These are phyloP conservation scores for Penicillium odoratum DNA, from an alignment of 495 filamentous ascomycete species.

Conservation along the genomic window DNA sequence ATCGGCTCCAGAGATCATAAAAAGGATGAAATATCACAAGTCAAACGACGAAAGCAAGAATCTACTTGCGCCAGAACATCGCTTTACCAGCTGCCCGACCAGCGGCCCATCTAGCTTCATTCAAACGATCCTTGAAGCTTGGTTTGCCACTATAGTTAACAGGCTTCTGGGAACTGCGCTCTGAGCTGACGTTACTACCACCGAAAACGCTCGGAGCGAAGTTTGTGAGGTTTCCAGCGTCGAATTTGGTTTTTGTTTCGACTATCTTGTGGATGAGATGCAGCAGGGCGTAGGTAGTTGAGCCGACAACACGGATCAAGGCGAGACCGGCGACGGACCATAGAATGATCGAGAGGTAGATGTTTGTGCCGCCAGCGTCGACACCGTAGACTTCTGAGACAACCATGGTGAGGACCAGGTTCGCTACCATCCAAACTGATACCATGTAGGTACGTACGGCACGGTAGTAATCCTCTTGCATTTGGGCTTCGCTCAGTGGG, in stretches of 20 bases:
- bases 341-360: conserved; percentile 89
- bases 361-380: conserved; percentile 69
- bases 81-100: conserved; percentile 37
- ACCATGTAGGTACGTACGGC: conserved; percentile 99
- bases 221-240: conserved; percentile 42
- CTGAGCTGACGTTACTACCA: conserved; percentile 29
- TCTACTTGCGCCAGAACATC: conserved; percentile 49
- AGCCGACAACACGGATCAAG: conserved; percentile 78
- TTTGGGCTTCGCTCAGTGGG: conserved; percentile 67
- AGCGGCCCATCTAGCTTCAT: conserved; percentile 39
- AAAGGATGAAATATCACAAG: background rate
- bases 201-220: conserved; percentile 28
- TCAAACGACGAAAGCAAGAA: background rate
- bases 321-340: conserved; percentile 90
- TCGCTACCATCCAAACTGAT: conserved; percentile 90
- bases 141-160: conserved; percentile 37
- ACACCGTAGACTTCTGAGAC: conserved; percentile 82
- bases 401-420: conserved; percentile 89
- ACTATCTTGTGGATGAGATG: conserved; percentile 80
- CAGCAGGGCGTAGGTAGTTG: conserved; percentile 76
- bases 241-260: conserved; percentile 74
- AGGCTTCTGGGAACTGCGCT: conserved; percentile 23
- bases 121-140: conserved; percentile 38
- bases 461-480: conserved; percentile 98
- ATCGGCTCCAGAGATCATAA: background rate